Percentiles rank a stretch among this genome's conserved stretches.
Conservation (phyloP, 495 filamentous ascomycete species). For the Schizothecium vesticola region DNA sequence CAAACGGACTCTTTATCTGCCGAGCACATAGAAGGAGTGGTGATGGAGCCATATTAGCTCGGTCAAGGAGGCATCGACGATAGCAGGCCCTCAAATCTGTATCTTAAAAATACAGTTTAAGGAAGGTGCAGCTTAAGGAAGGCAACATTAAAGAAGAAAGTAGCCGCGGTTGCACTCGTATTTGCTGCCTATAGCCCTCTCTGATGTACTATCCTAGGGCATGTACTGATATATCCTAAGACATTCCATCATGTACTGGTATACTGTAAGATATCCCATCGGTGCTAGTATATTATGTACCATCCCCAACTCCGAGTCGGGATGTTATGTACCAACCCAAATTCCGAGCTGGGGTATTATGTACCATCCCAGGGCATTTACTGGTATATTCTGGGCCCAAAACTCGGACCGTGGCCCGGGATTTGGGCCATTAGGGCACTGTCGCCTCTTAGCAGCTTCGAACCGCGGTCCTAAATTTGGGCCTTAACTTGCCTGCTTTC, state of each 20-base stretch:
- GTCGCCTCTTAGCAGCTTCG: conserved; percentile 4
- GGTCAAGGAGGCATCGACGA: conserved; percentile 2
- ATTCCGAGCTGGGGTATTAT: too few species aligned
- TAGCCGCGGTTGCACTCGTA: background rate
- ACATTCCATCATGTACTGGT: too few species aligned
- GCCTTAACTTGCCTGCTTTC: too few species aligned
- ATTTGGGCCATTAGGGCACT: conserved; percentile 1
- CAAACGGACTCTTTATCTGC: background rate
- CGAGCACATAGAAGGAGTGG: background rate
- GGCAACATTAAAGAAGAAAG: background rate
- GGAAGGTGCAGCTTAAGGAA: background rate
- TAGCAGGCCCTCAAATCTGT: background rate
- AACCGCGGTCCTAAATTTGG: conserved; percentile 4
- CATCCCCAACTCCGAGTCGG: too few species aligned
- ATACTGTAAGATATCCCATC: too few species aligned
- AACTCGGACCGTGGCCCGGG: background rate
- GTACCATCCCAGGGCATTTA: too few species aligned
- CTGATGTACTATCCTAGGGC: background rate
- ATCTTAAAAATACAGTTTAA: conserved; percentile 1
- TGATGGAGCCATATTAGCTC: background rate
- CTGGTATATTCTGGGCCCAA: conserved; percentile 2
- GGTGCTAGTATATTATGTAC: too few species aligned
- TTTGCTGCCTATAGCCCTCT: too few species aligned
- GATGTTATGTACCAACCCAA: too few species aligned
- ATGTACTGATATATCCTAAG: too few species aligned